A percentile compares a stretch with the other conserved stretches of the same genome.
Evolutionary conservation across 78 protist species (phyloP).

Genomic region (Protostelium mycophagum): DNA sequence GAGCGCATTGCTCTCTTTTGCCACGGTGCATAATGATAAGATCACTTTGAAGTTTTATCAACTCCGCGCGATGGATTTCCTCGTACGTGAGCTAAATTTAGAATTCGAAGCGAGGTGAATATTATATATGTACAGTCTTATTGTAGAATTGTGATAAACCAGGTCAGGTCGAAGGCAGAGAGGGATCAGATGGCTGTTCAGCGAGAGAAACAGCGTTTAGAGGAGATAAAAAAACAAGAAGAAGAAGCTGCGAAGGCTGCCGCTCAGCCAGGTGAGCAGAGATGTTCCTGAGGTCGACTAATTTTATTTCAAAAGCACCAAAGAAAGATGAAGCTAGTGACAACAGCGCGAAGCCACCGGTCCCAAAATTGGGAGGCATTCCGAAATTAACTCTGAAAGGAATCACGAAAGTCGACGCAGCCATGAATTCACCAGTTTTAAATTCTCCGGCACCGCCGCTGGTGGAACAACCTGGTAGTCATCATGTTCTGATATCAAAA

Average conservation of each 20-base stretch:
- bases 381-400: not conserved
- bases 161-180: slow-evolving; percentile 11
- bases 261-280: too few species aligned
- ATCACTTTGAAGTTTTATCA: slow-evolving; percentile 65
- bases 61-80: slow-evolving; percentile 62
- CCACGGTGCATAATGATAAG: slow-evolving; percentile 48
- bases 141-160: not conserved
- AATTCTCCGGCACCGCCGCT: not conserved
- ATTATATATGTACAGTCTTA: not conserved
- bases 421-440: not conserved
- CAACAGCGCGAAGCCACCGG: not conserved
- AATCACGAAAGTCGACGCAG: not conserved
- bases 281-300: too few species aligned
- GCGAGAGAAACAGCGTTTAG: not conserved
- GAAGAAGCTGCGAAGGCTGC: not conserved
- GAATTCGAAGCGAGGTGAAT: slow-evolving; percentile 61
- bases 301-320: too few species aligned
- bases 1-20: slow-evolving; percentile 39
- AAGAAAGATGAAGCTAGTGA: too few species aligned
- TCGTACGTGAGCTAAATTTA: slow-evolving; percentile 60
- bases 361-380: not conserved
- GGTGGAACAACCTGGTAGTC: too few species aligned
- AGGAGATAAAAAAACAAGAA: not conserved
- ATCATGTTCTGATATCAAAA: too few species aligned
- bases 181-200: slow-evolving; percentile 7